Conservation (phyloP, 768 basidiomycete species). For the Mrakia gelida region DNA sequence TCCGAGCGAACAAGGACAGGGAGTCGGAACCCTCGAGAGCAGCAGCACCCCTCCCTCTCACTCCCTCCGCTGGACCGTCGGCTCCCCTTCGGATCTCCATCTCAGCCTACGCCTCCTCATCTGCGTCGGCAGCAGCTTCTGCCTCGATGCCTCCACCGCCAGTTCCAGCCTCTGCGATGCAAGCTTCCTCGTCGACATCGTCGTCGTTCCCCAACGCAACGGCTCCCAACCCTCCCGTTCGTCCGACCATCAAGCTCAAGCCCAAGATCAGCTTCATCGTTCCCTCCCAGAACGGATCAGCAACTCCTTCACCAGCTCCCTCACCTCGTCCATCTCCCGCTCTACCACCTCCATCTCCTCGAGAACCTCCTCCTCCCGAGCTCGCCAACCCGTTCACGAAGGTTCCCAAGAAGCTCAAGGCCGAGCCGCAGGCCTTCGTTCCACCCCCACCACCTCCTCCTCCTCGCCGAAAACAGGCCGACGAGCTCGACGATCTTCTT, state of each 20-base stretch:
- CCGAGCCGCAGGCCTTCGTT: constrained; percentile 6
- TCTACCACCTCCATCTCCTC: constrained; percentile 14
- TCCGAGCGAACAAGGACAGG: constrained; percentile 14
- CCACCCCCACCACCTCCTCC: neutral
- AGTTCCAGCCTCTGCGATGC: constrained; percentile 28
- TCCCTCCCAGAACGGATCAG: neutral
- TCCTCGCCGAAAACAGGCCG: neutral
- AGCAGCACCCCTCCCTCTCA: constrained; percentile 22
- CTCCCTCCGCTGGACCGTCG: constrained; percentile 33
- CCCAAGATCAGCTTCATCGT: constrained; percentile 27
- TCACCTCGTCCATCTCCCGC: neutral
- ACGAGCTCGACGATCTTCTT: constrained; percentile 41
- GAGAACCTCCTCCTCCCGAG: constrained; percentile 6
- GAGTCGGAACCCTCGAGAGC: neutral
- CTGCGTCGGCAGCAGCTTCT: constrained; percentile 20
- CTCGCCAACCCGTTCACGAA: constrained; percentile 24
- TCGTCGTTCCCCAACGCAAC: constrained; percentile 51
- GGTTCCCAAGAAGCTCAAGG: constrained; percentile 35
- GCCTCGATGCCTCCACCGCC: constrained; percentile 34
- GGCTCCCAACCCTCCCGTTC: constrained; percentile 24
- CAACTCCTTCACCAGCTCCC: neutral
- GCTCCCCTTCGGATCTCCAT: constrained; percentile 27
- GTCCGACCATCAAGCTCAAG: constrained; percentile 59
- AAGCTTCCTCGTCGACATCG: constrained; percentile 23
- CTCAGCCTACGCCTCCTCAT: constrained; percentile 34